A percentile compares a stretch with the other conserved stretches of the same genome.
Evolutionary conservation across 768 basidiomycete species (phyloP).

Genomic region (Termitomyces sp.): DNA sequence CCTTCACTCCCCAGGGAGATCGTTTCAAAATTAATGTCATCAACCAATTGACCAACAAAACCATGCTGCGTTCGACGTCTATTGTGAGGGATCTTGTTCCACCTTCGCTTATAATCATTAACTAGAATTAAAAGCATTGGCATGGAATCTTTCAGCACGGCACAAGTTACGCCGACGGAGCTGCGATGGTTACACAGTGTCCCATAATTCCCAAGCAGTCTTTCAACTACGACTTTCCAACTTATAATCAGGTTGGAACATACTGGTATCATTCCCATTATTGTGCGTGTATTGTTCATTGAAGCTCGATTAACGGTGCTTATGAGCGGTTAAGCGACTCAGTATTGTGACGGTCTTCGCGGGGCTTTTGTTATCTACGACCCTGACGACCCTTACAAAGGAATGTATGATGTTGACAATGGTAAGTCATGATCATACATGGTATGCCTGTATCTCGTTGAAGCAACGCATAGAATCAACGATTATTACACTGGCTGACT

Average conservation of each 20-base stretch:
- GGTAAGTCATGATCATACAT: not conserved
- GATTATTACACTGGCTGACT: conserved; percentile 6
- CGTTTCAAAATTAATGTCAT: conserved; percentile 6
- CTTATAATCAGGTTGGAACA: conserved; percentile 1
- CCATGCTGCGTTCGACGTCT: conserved; percentile 3
- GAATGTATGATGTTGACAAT: conserved; percentile 1
- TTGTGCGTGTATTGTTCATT: not conserved
- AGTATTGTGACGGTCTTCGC: conserved; percentile 7
- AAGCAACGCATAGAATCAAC: not conserved
- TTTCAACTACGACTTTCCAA: conserved; percentile 1
- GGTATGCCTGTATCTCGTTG: not conserved
- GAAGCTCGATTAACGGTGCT: not conserved
- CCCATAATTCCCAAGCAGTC: conserved; percentile 2
- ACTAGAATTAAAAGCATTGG: not conserved
- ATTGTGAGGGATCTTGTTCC: not conserved
- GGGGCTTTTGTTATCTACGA: conserved; percentile 5
- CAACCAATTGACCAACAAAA: conserved; percentile 1
- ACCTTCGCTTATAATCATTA: not conserved
- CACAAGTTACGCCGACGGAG: conserved; percentile 3
- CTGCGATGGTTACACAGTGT: conserved; percentile 3
- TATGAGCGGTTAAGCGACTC: not conserved
- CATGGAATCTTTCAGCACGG: conserved; percentile 4
- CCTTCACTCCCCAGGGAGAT: not conserved
- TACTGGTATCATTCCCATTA: conserved; percentile 8
- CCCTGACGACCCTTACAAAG: not conserved